These are phyloP conservation scores for Aspergillus mulundensis DNA, from an alignment of 495 filamentous ascomycete genomes.

Conservation along the genomic window DNA sequence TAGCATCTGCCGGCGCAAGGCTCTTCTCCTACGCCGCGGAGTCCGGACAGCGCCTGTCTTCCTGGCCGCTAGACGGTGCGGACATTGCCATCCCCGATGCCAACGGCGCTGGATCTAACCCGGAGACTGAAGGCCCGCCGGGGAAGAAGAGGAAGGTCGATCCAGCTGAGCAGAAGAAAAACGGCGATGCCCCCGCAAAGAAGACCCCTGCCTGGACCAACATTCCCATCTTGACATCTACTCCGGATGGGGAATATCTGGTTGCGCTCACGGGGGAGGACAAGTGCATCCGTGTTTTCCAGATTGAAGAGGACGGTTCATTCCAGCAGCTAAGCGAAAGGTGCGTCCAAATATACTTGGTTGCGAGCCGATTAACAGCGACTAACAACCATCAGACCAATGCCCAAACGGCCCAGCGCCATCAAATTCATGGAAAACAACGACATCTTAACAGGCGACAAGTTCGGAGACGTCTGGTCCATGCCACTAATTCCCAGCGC, in stretches of 20 bases:
- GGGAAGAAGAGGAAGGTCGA: constrained; percentile 52
- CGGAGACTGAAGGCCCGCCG: constrained; percentile 37
- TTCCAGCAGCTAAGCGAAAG: constrained; percentile 69
- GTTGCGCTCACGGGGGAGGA: constrained; percentile 82
- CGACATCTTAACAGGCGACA: constrained; percentile 79
- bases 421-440: constrained; percentile 62
- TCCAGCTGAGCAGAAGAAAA: constrained; percentile 18
- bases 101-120: constrained; percentile 18
- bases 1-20: constrained; percentile 54
- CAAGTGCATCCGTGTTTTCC: constrained; percentile 82
- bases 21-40: constrained; percentile 48
- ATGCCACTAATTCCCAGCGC: constrained; percentile 66
- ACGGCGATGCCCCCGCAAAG: constrained; percentile 13
- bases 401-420: constrained; percentile 85
- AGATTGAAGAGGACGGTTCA: constrained; percentile 54
- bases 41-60: constrained; percentile 40
- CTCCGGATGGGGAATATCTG: constrained; percentile 59
- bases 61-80: constrained; percentile 45
- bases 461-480: constrained; percentile 92
- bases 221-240: constrained; percentile 54
- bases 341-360: too few species aligned
- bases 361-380: too few species aligned
- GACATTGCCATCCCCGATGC: constrained; percentile 7
- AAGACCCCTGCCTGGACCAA: constrained; percentile 38
- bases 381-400: constrained; percentile 50